A percentile compares a stretch with the other conserved stretches of the same genome.
These are phyloP conservation scores for Hanseniaspora valbyensis DNA, from an alignment of 805 yeast genomes.

Conservation along the genomic window DNA sequence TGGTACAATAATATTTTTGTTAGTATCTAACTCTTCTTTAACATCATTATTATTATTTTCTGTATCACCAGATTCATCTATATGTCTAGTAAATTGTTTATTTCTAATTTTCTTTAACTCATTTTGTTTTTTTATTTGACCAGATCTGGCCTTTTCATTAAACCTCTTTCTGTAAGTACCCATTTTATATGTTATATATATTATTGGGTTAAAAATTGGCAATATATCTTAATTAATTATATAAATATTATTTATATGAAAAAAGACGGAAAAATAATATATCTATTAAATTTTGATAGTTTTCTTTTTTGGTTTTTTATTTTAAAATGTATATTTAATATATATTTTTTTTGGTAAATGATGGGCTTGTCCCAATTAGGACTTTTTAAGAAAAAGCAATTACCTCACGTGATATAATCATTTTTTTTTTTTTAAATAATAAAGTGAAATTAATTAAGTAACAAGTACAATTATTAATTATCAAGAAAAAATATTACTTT, in stretches of 20 bases:
- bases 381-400: conserved; percentile 14
- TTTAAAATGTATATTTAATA: no score
- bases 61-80: conserved; percentile 32
- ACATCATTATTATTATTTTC: conserved; percentile 19
- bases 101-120: conserved; percentile 57
- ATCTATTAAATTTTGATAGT: no score
- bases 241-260: neutral
- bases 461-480: no score
- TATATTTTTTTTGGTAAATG: no score
- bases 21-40: conserved; percentile 35
- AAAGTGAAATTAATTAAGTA: no score
- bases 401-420: neutral
- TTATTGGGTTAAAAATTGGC: neutral
- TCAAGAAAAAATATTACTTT: no score
- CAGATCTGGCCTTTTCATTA: conserved; percentile 77
- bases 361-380: no score
- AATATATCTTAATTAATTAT: neutral
- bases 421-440: no score
- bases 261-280: no score
- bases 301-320: no score
- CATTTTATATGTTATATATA: conserved; percentile 34
- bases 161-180: conserved; percentile 71
- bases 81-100: conserved; percentile 51
- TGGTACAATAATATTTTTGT: conserved; percentile 53
- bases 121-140: conserved; percentile 70